phyloP scores from a whole-genome alignment of 1,284 basidiomycete species.

The Acaromyces ingoldii region DNA sequence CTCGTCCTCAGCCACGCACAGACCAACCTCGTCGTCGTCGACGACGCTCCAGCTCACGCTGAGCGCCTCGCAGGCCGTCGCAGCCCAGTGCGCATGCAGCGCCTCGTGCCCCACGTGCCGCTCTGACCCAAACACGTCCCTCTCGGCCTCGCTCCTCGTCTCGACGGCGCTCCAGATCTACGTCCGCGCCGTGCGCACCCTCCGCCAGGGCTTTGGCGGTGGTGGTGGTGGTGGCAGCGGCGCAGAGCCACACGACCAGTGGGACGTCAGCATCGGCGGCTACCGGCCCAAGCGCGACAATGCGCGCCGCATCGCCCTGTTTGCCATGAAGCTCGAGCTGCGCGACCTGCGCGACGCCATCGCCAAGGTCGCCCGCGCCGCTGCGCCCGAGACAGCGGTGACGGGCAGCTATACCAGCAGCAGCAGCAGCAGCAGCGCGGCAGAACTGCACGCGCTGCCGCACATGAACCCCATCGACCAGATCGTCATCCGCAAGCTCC shows the following conservation, averaged over 20 bases:
- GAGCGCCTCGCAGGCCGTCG: slow-evolving; percentile 40
- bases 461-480: slow-evolving; percentile 45
- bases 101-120: slow-evolving; percentile 48
- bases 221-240: neutral
- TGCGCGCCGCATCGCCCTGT: slow-evolving; percentile 45
- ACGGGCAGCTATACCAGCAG: no score
- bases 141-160: slow-evolving; percentile 39
- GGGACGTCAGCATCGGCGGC: slow-evolving; percentile 43
- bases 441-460: neutral
- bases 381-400: neutral
- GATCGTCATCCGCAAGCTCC: slow-evolving; percentile 42
- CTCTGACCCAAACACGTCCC: slow-evolving; percentile 31
- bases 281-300: slow-evolving; percentile 35
- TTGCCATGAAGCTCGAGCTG: slow-evolving; percentile 48
- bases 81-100: slow-evolving; percentile 43
- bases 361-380: slow-evolving; percentile 26
- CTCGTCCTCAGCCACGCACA: no score
- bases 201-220: slow-evolving; percentile 35
- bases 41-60: slow-evolving; percentile 41
- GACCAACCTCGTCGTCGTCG: neutral
- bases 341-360: slow-evolving; percentile 41
- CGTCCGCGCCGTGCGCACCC: slow-evolving; percentile 39
- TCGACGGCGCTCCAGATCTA: slow-evolving; percentile 49
- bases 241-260: neutral
- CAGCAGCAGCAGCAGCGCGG: neutral